Evolutionary conservation across 352 stramenopile species (phyloP).

Genomic region (Pythium folliculosum): DNA sequence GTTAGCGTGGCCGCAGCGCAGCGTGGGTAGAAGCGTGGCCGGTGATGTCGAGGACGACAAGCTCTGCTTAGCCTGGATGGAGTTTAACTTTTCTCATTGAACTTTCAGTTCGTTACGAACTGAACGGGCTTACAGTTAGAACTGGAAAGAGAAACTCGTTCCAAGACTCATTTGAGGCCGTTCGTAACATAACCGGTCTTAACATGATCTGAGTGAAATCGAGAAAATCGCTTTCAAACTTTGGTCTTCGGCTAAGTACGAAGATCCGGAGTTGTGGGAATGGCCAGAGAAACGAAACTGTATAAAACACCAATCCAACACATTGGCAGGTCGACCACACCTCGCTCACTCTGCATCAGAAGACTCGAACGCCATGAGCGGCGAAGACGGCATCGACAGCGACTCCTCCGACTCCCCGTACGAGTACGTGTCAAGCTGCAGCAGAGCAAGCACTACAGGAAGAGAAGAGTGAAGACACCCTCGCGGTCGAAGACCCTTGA

Average conservation of each 20-base stretch:
- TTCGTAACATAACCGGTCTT: background rate
- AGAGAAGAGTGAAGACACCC: no score
- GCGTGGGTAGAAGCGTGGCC: no score
- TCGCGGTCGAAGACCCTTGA: no score
- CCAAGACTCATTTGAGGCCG: background rate
- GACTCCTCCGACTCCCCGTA: background rate
- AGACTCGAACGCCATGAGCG: background rate
- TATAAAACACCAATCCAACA: background rate
- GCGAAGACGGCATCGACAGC: background rate
- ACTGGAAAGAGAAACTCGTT: background rate
- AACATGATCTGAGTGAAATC: background rate
- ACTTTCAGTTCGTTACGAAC: no score
- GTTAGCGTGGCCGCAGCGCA: no score
- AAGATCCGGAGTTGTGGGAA: background rate
- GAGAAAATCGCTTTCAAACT: constrained; percentile 3
- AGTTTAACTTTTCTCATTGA: no score
- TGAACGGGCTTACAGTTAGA: no score
- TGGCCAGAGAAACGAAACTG: background rate
- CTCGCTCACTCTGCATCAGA: no score
- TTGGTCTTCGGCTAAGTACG: background rate
- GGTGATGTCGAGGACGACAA: no score
- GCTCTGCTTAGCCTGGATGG: no score
- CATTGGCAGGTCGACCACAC: background rate
- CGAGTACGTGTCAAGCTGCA: background rate
- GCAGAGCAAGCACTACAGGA: no score